phyloP scores from a whole-genome alignment of 108 stramenopile species.

The Cyclotella cryptica region DNA sequence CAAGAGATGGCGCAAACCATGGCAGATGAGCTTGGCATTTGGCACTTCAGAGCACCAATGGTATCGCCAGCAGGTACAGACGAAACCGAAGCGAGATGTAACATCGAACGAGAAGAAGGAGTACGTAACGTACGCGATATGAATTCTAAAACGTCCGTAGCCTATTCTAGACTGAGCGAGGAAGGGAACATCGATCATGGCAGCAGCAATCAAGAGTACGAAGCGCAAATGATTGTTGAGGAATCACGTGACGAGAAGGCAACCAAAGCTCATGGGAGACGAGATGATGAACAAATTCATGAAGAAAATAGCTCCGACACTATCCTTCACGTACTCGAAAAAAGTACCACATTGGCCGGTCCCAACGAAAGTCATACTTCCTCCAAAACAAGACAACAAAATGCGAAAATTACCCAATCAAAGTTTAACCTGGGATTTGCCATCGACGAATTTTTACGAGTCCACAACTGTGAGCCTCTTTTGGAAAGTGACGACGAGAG shows the following conservation, averaged over 20 bases:
- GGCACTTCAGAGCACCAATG: neutral
- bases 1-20: neutral
- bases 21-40: neutral
- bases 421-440: neutral
- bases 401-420: neutral
- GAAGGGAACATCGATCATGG: neutral
- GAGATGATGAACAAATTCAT: neutral
- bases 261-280: neutral
- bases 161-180: neutral
- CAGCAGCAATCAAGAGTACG: neutral
- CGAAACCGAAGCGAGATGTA: neutral
- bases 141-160: neutral
- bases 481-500: conserved; percentile 33
- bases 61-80: neutral
- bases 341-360: neutral
- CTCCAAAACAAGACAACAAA: neutral
- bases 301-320: neutral
- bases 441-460: conserved; percentile 16
- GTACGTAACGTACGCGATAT: neutral
- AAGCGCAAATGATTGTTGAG: neutral
- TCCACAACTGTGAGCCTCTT: conserved; percentile 24
- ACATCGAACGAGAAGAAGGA: neutral
- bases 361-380: neutral
- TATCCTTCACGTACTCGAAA: neutral
- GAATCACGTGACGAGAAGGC: conserved; percentile 21